Evolutionary conservation across 176 grass and related monocot genomes (phyloP).

Genomic region (Typha latifolia): DNA sequence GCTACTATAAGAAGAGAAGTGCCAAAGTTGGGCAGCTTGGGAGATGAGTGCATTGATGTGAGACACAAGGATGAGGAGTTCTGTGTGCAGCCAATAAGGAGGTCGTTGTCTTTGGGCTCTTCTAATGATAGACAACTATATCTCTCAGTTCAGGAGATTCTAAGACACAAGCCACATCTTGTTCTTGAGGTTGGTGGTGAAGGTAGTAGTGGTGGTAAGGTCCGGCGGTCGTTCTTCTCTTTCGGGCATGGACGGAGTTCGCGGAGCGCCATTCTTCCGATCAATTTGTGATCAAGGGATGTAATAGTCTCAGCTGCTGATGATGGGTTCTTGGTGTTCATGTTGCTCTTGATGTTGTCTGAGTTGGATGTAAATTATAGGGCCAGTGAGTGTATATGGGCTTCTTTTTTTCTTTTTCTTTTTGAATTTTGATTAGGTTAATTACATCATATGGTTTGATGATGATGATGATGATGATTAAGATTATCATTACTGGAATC

Average conservation of each 20-base stretch:
- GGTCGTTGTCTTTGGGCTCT: constrained; percentile 80
- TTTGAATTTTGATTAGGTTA: neutral
- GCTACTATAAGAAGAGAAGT: neutral
- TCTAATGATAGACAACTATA: constrained; percentile 51
- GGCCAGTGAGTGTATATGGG: neutral
- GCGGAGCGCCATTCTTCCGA: neutral
- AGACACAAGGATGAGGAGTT: constrained; percentile 40
- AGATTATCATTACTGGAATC: neutral
- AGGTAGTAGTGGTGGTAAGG: neutral
- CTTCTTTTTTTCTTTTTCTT: neutral
- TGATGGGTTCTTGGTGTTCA: neutral
- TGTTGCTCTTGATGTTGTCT: neutral
- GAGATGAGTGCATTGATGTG: constrained; percentile 68
- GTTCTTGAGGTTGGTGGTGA: constrained; percentile 2
- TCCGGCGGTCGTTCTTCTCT: constrained; percentile 14
- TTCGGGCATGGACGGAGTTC: constrained; percentile 6
- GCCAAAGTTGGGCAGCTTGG: constrained; percentile 34
- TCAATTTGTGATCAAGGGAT: neutral
- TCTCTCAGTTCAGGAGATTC: constrained; percentile 47
- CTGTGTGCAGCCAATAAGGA: constrained; percentile 49
- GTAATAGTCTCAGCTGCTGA: neutral
- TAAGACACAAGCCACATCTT: constrained; percentile 18
- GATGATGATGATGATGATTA: neutral
- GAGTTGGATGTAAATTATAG: neutral
- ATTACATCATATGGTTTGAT: neutral